Evolutionary conservation across 441 rosid genomes (phyloP).

Genomic region (Geranium incanum): DNA sequence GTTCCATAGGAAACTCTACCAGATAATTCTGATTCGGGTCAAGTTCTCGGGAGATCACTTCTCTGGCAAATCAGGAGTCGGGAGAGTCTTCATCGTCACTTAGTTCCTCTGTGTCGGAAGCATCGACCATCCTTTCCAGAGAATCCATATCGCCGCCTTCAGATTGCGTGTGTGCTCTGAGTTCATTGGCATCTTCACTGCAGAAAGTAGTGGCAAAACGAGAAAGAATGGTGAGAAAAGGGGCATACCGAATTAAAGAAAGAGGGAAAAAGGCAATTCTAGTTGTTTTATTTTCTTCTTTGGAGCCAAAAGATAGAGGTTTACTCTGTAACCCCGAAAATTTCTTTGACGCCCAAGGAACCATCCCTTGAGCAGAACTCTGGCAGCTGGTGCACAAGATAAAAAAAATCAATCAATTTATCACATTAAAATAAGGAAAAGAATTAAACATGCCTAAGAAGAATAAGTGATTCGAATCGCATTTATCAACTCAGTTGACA

Average conservation of each 20-base stretch:
- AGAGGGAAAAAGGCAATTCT: not conserved
- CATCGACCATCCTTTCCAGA: constrained; percentile 71
- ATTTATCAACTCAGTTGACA: not conserved
- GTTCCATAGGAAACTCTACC: not conserved
- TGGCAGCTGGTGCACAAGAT: constrained; percentile 55
- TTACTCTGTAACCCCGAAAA: constrained; percentile 92
- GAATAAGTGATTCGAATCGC: not conserved
- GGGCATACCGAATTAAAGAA: not conserved
- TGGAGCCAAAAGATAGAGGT: constrained; percentile 17
- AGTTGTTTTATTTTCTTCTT: constrained; percentile 10
- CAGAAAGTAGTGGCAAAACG: not conserved
- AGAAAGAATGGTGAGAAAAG: not conserved
- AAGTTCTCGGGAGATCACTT: not conserved
- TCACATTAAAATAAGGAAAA: not conserved
- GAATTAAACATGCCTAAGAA: not conserved
- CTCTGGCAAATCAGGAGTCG: not conserved
- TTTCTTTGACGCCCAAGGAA: constrained; percentile 78
- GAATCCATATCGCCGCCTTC: constrained; percentile 79
- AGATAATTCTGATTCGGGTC: no score
- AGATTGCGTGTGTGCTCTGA: constrained; percentile 61
- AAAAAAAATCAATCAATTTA: constrained; percentile 18
- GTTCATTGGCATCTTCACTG: constrained; percentile 83
- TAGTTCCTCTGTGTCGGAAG: constrained; percentile 49
- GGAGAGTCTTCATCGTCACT: constrained; percentile 27
- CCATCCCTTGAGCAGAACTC: constrained; percentile 74